These are phyloP conservation scores for Leccinum arenicola DNA, from an alignment of 768 basidiomycete species.

Conservation along the genomic window DNA sequence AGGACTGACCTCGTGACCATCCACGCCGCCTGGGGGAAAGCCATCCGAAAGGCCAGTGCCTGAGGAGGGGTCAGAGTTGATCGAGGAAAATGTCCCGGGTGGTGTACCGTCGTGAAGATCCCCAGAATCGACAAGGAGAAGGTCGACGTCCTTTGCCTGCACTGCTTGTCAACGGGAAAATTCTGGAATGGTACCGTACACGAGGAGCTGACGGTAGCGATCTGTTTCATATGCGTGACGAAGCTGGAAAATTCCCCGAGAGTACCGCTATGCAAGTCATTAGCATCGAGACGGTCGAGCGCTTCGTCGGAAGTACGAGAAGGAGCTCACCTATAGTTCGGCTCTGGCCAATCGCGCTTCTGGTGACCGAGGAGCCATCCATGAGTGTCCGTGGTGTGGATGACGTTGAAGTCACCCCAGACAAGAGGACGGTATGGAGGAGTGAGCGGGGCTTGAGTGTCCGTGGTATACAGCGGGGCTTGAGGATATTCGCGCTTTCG, in stretches of 20 bases:
- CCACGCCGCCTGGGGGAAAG: conserved; percentile 51
- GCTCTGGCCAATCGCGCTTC: conserved; percentile 67
- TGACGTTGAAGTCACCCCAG: conserved; percentile 89
- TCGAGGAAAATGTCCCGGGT: neutral
- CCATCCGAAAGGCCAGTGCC: conserved; percentile 76
- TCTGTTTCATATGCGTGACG: conserved; percentile 73
- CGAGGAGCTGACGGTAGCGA: conserved; percentile 49
- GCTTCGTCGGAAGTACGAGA: neutral
- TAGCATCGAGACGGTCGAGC: neutral
- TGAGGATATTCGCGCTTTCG: conserved; percentile 41
- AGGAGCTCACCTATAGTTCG: conserved; percentile 57
- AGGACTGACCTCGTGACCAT: conserved; percentile 61
- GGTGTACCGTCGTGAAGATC: conserved; percentile 64
- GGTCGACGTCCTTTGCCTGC: conserved; percentile 71
- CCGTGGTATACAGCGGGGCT: conserved; percentile 29
- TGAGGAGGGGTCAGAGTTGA: conserved; percentile 22
- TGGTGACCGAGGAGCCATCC: conserved; percentile 86
- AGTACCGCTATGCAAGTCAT: conserved; percentile 41
- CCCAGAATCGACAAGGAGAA: conserved; percentile 81
- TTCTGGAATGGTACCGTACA: neutral
- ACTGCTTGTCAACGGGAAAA: conserved; percentile 1
- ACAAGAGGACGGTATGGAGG: conserved; percentile 65
- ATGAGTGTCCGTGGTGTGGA: conserved; percentile 84
- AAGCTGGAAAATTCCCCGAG: conserved; percentile 89
- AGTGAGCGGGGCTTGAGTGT: conserved; percentile 42